Percentiles rank a stretch among this genome's conserved stretches.
Evolutionary conservation across 331 rosid species (phyloP).

Genomic region (Telfairia occidentalis): DNA sequence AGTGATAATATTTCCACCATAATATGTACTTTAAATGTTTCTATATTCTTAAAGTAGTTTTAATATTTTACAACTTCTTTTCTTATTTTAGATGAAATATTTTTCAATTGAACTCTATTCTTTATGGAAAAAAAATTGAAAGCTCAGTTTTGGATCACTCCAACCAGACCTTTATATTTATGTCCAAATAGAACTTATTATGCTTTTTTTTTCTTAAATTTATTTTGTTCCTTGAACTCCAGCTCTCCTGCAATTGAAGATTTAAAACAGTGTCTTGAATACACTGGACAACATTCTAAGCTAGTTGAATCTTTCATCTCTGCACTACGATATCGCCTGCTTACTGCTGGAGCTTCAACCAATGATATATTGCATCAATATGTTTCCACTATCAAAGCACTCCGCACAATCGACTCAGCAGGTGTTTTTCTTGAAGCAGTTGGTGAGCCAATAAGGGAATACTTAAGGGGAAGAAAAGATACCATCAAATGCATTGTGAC

Average conservation of each 20-base stretch:
- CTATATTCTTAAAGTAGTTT: neutral
- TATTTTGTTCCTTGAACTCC: conserved; percentile 17
- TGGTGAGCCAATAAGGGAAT: conserved; percentile 95
- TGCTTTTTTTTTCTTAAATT: neutral
- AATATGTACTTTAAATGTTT: neutral
- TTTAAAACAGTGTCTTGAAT: conserved; percentile 79
- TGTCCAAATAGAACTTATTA: neutral
- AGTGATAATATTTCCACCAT: neutral
- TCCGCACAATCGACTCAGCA: conserved; percentile 89
- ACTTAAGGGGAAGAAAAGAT: conserved; percentile 93
- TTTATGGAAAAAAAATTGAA: too few species aligned
- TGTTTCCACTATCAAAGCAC: conserved; percentile 91
- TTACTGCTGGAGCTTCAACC: conserved; percentile 96
- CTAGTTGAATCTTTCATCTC: conserved; percentile 93
- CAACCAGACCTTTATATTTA: neutral
- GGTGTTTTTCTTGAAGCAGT: conserved; percentile 97
- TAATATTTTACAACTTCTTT: neutral
- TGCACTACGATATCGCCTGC: conserved; percentile 79
- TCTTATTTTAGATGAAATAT: neutral
- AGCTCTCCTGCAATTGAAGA: conserved; percentile 97
- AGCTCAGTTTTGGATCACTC: neutral
- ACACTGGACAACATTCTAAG: conserved; percentile 95
- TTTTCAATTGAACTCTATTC: neutral
- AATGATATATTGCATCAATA: conserved; percentile 96
- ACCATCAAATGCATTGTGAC: conserved; percentile 95